Conservation (phyloP, 148 eudicot genomes). For the Arbutus unedo region DNA sequence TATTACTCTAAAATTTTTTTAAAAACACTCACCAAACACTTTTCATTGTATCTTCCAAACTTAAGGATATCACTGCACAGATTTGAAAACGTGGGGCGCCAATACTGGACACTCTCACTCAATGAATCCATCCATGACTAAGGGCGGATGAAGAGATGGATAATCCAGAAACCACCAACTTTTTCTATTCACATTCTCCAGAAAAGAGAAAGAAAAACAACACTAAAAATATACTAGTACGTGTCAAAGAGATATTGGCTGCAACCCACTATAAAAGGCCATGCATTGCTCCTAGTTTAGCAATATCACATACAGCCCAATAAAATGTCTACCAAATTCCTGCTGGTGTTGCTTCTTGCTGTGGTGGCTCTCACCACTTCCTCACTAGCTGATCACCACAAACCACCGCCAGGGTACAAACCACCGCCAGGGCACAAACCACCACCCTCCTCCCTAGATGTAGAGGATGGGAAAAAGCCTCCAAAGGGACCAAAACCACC, state of each 20-base stretch:
- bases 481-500: neutral
- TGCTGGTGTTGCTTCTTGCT: conserved; percentile 9
- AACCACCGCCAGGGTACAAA: too few relatives aligned
- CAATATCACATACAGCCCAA: neutral
- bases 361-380: conserved; percentile 13
- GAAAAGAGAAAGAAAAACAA: too few relatives aligned
- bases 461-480: neutral
- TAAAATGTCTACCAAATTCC: conserved; percentile 3
- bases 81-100: too few relatives aligned
- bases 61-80: too few relatives aligned
- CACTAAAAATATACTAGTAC: neutral
- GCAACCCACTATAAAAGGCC: neutral
- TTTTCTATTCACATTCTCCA: too few relatives aligned
- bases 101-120: too few relatives aligned
- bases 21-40: too few relatives aligned
- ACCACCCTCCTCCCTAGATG: neutral
- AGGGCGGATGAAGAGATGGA: too few relatives aligned
- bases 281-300: neutral
- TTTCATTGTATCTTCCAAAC: too few relatives aligned
- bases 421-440: neutral
- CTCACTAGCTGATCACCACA: conserved; percentile 13
- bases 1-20: too few relatives aligned
- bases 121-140: too few relatives aligned
- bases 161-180: too few relatives aligned
- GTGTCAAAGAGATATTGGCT: neutral